Base-by-base conservation (phyloP, 164 flowering plant species). In the Magnolia sinica region DNA sequence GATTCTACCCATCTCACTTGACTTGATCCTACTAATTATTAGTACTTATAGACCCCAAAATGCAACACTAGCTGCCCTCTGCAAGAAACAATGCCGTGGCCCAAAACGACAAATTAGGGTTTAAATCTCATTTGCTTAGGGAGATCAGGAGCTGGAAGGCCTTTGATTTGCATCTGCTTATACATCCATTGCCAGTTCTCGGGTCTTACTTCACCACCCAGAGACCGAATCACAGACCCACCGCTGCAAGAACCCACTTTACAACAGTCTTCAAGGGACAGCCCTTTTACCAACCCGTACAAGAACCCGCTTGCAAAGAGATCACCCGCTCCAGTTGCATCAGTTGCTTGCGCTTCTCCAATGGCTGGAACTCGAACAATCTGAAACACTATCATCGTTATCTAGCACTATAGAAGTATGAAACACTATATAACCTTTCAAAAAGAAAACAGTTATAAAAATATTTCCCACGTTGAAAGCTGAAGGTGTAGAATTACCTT, bases 251-350 rank as follows among this genome's bases (percentile, higher is more conserved):
- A 80, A 9, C 99, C 99, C 1, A 89, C 84, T 81, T 79, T 87
- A 86, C 99, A 96, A 80, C 97, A 91, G 51, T 92, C 94, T 77
- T 96, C 97, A 4, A 96, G 85, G 11, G 96, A 79, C 7, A 92
- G 77, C 58, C 96, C 99, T 72, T 89, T 92, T 10, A 90, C 84
- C 79, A 96, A 78, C 24, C 99, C 99, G 68, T 93, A 93, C 78
- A 96, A 81, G 80, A 96, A 96, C 45, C 99, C 99, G 76, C 95
- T 79, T 0, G 99, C 97, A 81, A 96, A 93, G 8, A 96, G 93
- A 83, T 96, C 99, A 0, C 99, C 99, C 3, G 99, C 99, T 82
- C 99, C 99, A 11, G 99, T 96, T 66, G 97, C 96, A 87, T 96
- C 99, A 14, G 69, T 81, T 45, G 95, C 88, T 67, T 86, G 88